phyloP scores from a whole-genome alignment of 345 rosid genomes.

The Streptanthus diversifolius region DNA sequence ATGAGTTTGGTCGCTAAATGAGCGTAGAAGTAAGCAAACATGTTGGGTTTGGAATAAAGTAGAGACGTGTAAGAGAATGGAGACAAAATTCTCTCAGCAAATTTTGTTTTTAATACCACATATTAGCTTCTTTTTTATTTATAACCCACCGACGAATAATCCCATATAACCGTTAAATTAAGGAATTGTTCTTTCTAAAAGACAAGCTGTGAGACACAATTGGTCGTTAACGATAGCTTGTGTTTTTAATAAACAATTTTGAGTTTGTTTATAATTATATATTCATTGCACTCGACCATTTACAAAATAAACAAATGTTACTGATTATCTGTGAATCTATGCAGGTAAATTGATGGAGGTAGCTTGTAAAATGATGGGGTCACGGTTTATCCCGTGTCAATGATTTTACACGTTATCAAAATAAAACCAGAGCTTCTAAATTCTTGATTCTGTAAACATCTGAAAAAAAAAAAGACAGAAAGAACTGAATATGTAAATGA shows the following conservation, averaged over 20 bases:
- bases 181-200: neutral
- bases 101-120: neutral
- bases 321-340: neutral
- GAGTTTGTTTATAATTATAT: neutral
- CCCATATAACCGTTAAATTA: neutral
- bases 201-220: slow-evolving; percentile 52
- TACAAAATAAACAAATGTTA: neutral
- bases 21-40: slow-evolving; percentile 27
- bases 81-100: slow-evolving; percentile 26
- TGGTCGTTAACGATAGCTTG: slow-evolving; percentile 34
- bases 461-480: neutral
- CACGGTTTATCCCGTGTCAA: slow-evolving; percentile 57
- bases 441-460: slow-evolving; percentile 41
- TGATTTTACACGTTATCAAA: slow-evolving; percentile 36
- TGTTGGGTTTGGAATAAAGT: slow-evolving; percentile 34
- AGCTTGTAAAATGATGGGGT: slow-evolving; percentile 73
- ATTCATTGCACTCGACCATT: slow-evolving; percentile 4
- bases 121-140: neutral
- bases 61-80: slow-evolving; percentile 23
- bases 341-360: slow-evolving; percentile 92
- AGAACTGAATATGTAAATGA: slow-evolving; percentile 35
- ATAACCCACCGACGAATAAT: slow-evolving; percentile 36
- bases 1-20: slow-evolving; percentile 6
- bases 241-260: neutral
- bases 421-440: slow-evolving; percentile 11